Percentiles rank a stretch among this genome's conserved stretches.
These are phyloP conservation scores for Isatis tinctoria DNA, from an alignment of 345 rosid genomes.

Conservation along the genomic window DNA sequence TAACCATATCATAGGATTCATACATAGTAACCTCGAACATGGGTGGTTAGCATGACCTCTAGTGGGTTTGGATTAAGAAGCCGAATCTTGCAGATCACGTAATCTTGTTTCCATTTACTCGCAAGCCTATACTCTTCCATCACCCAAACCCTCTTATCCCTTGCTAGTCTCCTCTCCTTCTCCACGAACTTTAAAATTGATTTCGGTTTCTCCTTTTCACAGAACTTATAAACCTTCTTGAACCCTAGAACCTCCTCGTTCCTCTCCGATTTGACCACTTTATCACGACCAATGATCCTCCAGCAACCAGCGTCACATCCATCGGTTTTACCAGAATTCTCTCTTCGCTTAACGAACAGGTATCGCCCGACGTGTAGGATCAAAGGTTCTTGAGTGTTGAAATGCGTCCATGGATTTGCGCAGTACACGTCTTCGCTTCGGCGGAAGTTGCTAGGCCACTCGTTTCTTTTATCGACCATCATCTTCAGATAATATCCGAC, in stretches of 20 bases:
- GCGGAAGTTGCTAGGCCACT: neutral
- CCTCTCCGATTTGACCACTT: neutral
- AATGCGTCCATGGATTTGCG: neutral
- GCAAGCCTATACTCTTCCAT: slow-evolving; percentile 16
- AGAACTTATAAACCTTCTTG: slow-evolving; percentile 4
- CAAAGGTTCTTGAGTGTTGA: neutral
- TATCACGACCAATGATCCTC: slow-evolving; percentile 1
- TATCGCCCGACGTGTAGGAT: neutral
- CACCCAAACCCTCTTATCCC: slow-evolving; percentile 3
- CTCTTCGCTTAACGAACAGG: neutral
- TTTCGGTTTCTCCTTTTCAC: neutral
- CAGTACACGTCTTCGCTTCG: slow-evolving; percentile 6
- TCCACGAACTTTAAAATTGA: neutral
- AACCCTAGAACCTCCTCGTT: neutral
- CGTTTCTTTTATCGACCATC: neutral
- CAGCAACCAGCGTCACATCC: slow-evolving; percentile 6
- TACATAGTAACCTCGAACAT: neutral
- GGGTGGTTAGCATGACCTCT: neutral
- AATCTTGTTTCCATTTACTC: slow-evolving; percentile 2
- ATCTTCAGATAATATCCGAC: neutral
- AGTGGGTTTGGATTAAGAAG: neutral
- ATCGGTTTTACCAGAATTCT: neutral
- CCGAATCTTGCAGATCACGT: slow-evolving; percentile 16
- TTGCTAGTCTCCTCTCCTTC: slow-evolving; percentile 5
- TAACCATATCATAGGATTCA: neutral